phyloP scores from a whole-genome alignment of 768 basidiomycete species.

The Porpolomopsis calyptriformis region DNA sequence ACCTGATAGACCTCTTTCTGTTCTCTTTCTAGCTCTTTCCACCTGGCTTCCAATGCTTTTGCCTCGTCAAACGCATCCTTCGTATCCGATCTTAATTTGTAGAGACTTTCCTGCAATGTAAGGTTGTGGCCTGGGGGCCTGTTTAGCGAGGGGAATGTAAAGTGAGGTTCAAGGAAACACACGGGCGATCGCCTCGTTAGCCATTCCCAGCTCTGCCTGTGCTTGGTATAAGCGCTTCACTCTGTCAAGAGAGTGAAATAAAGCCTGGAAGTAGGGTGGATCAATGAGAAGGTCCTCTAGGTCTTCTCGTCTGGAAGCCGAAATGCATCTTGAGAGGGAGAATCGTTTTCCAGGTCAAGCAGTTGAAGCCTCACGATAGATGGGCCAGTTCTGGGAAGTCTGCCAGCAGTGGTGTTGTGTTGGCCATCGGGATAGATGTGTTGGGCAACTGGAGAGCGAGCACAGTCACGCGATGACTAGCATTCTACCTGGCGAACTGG shows the following conservation, averaged over 20 bases:
- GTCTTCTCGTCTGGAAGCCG: conserved; percentile 59
- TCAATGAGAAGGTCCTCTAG: conserved; percentile 83
- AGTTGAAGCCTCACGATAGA: conserved; percentile 44
- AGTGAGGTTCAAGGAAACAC: conserved; percentile 21
- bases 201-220: conserved; percentile 68
- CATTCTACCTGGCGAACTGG: conserved; percentile 73
- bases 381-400: conserved; percentile 69
- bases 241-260: conserved; percentile 66
- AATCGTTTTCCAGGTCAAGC: background rate
- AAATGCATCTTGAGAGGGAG: conserved; percentile 4
- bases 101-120: conserved; percentile 63
- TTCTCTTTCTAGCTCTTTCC: conserved; percentile 81
- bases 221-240: conserved; percentile 68
- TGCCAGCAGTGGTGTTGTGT: conserved; percentile 32
- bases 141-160: background rate
- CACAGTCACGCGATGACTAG: conserved; percentile 29
- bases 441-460: background rate
- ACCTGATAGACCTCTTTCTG: conserved; percentile 88
- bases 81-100: conserved; percentile 69
- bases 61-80: conserved; percentile 84
- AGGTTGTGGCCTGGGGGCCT: conserved; percentile 55
- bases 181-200: conserved; percentile 85
- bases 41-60: conserved; percentile 65
- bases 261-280: conserved; percentile 75
- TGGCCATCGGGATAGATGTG: conserved; percentile 5